A percentile compares a stretch with the other conserved stretches of the same genome.
Conservation (phyloP, 345 rosid species). For the Erodium maritimum region DNA sequence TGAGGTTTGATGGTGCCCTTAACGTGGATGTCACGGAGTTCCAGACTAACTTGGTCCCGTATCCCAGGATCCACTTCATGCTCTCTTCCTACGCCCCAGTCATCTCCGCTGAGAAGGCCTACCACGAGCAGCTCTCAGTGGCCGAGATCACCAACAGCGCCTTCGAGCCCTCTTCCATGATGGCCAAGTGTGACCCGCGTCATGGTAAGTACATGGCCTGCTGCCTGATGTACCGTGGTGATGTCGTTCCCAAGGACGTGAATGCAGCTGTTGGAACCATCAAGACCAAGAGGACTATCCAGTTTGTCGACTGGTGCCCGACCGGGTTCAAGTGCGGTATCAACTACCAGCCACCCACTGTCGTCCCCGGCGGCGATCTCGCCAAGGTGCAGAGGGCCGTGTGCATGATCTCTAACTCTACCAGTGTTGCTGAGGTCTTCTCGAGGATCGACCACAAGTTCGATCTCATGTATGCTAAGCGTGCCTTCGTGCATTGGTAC, state of each 20-base stretch:
- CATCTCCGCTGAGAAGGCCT: constrained; percentile 50
- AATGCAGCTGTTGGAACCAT: constrained; percentile 67
- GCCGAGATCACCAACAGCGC: constrained; percentile 53
- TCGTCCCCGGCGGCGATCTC: constrained; percentile 77
- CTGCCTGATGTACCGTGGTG: constrained; percentile 75
- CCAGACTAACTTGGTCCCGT: constrained; percentile 72
- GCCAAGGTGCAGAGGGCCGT: constrained; percentile 75
- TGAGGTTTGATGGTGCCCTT: constrained; percentile 70
- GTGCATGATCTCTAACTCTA: constrained; percentile 73
- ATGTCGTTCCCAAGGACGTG: constrained; percentile 69
- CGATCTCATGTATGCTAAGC: constrained; percentile 65
- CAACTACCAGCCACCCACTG: constrained; percentile 73
- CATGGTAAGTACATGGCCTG: constrained; percentile 89
- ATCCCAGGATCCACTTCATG: constrained; percentile 81
- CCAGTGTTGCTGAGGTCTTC: constrained; percentile 75
- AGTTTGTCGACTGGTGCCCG: constrained; percentile 74
- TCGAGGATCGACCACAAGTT: constrained; percentile 66
- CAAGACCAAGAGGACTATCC: constrained; percentile 66
- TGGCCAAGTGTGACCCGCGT: constrained; percentile 67
- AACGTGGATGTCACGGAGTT: constrained; percentile 68
- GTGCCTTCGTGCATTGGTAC: constrained; percentile 73
- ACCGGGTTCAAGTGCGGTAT: constrained; percentile 72
- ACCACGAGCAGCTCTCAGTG: constrained; percentile 46
- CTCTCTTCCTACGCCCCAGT: constrained; percentile 75
- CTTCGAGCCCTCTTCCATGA: constrained; percentile 38